A percentile compares a stretch with the other conserved stretches of the same genome.
phyloP scores from a whole-genome alignment of 148 eudicot genomes.

The Rhododendron griersonianum region DNA sequence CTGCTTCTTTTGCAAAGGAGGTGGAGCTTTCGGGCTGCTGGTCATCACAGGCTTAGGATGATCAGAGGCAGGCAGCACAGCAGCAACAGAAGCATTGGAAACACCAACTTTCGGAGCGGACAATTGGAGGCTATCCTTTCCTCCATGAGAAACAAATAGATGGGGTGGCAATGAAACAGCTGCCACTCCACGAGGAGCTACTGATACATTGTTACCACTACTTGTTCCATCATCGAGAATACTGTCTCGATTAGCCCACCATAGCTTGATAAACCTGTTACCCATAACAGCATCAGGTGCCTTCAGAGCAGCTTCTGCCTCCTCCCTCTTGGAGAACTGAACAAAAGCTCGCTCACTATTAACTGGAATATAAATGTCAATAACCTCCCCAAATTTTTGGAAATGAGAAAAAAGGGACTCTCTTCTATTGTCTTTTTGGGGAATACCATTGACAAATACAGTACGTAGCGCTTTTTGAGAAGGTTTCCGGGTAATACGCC shows the following conservation, averaged over 20 bases:
- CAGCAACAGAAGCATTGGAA: constrained; percentile 28
- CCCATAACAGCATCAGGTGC: constrained; percentile 99
- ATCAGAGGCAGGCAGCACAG: constrained; percentile 26
- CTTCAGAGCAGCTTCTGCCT: constrained; percentile 82
- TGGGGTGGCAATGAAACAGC: constrained; percentile 31
- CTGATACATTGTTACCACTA: constrained; percentile 27
- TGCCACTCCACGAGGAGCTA: constrained; percentile 27
- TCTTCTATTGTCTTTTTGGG: constrained; percentile 70
- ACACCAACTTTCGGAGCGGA: constrained; percentile 28
- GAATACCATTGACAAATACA: constrained; percentile 74
- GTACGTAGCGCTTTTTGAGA: constrained; percentile 78
- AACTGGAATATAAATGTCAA: constrained; percentile 72
- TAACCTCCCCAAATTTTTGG: constrained; percentile 82
- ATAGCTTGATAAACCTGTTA: constrained; percentile 82
- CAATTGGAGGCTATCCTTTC: constrained; percentile 42
- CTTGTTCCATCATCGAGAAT: constrained; percentile 45
- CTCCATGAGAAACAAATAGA: constrained; percentile 27
- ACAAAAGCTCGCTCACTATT: constrained; percentile 87
- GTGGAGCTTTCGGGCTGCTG: constrained; percentile 44
- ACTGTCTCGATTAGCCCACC: constrained; percentile 92
- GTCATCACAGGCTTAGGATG: constrained; percentile 35
- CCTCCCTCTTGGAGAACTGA: constrained; percentile 87
- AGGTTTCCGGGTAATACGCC: constrained; percentile 36
- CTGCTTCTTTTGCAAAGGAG: constrained; percentile 60
- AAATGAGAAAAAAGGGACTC: constrained; percentile 85